Base-by-base conservation (phyloP, 176 grass and related monocot species). In the Ananas comosus region DNA sequence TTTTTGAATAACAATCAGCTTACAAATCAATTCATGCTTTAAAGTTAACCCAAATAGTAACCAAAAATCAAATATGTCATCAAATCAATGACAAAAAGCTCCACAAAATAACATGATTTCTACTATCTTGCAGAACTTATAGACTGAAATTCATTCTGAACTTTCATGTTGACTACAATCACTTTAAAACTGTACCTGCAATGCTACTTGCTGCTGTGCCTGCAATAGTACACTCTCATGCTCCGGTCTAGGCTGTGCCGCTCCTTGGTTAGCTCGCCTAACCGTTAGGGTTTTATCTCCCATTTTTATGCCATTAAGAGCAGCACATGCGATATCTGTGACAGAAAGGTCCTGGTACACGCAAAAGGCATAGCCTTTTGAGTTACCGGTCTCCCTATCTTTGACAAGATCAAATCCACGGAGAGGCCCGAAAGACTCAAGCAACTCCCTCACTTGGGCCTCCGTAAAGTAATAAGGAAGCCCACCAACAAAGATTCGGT, bases 221-320 rank as follows among this genome's bases (percentile, higher is more conserved):
- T 90, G 94, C 61, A 97, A 74, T 54, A 97, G 66, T 42, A 97
- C 76, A 56, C 48, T 90, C 77, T 93, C 94, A 79, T 97, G 94
- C 53, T 97, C 94, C 72, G 86, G 89, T 61, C 94, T 89, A 66
- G 94, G 89, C 49, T 97, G 94, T 50, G 82, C 29, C 13, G 84
- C 58, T 57, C 94, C 94, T 83, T 97, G 94, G 70, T 97, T 97
- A 63, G 94, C 94, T 33, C 94, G 84, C 65, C 89, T 85, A 66
- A 97, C 89, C 47, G 94, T 97, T 52, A 97, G 86, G 50, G 94
- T 97, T 80, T 97, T 97, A 77, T 97, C 94, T 64, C 94, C 94
- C 94, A 97, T 97, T 82, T 92, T 92, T 51, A 97, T 97, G 27
- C 94, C 94, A 79, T 97, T 97, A 72, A 97, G 89, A 49, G 94